Conservation (phyloP, 345 rosid species). For the Lumnitzera racemosa region DNA sequence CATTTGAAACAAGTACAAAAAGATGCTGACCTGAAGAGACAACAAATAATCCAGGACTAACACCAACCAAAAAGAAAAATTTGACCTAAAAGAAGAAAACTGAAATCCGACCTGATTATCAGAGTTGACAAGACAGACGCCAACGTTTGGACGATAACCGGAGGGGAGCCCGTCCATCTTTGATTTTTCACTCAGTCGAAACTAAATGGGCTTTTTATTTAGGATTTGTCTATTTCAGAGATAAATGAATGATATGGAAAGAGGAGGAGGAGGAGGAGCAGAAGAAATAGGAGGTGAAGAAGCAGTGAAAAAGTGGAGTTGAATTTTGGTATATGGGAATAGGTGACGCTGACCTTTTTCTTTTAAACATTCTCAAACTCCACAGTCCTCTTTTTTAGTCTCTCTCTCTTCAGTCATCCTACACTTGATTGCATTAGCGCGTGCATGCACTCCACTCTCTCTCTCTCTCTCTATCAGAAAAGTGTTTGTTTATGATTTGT, state of each 20-base stretch:
- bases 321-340: not conserved
- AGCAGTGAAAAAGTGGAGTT: not conserved
- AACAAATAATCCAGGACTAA: no score
- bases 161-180: constrained; percentile 92
- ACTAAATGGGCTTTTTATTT: not conserved
- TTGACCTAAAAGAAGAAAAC: not conserved
- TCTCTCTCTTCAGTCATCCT: no score
- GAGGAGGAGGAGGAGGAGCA: not conserved
- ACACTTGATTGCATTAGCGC: no score
- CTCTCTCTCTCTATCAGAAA: no score
- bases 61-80: not conserved
- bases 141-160: constrained; percentile 98
- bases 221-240: not conserved
- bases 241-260: not conserved
- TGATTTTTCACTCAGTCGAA: constrained; percentile 13
- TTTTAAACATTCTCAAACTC: no score
- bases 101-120: constrained; percentile 53
- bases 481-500: no score
- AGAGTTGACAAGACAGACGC: constrained; percentile 88
- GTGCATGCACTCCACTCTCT: no score
- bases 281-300: not conserved
- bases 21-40: no score
- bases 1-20: no score
- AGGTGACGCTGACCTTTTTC: constrained; percentile 4
- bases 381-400: no score